Conservation (phyloP, 2,329 filamentous ascomycete genomes). For the Herpotrichia juniperi region DNA sequence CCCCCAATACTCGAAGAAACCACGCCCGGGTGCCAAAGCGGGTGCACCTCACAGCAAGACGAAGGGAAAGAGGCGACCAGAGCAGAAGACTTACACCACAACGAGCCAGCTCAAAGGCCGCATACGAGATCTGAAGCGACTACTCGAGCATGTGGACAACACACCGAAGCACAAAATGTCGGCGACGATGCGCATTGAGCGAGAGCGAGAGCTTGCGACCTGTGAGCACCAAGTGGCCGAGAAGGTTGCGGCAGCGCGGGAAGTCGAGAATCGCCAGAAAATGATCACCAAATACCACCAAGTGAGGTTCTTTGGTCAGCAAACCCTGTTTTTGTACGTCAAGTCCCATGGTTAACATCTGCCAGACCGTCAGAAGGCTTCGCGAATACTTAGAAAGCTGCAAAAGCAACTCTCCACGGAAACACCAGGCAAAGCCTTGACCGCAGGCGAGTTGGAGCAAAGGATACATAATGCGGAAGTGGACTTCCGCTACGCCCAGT, state of each 20-base stretch:
- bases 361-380: slow-evolving; percentile 74
- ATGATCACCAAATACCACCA: slow-evolving; percentile 85
- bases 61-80: slow-evolving; percentile 21
- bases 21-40: slow-evolving; percentile 25
- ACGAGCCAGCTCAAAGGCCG: slow-evolving; percentile 73
- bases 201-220: slow-evolving; percentile 73
- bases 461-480: slow-evolving; percentile 73
- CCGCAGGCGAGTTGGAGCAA: slow-evolving; percentile 58
- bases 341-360: slow-evolving; percentile 16
- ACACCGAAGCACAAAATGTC: slow-evolving; percentile 61
- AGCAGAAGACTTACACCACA: slow-evolving; percentile 32
- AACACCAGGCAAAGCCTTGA: slow-evolving; percentile 56
- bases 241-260: slow-evolving; percentile 51
- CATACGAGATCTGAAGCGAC: slow-evolving; percentile 71
- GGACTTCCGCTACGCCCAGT: slow-evolving; percentile 76
- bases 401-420: slow-evolving; percentile 61
- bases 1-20: slow-evolving; percentile 27
- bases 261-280: slow-evolving; percentile 66
- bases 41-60: slow-evolving; percentile 17
- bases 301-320: slow-evolving; percentile 80
- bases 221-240: slow-evolving; percentile 67
- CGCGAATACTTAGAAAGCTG: slow-evolving; percentile 69
- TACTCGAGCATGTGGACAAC: slow-evolving; percentile 63
- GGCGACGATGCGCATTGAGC: slow-evolving; percentile 69
- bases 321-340: slow-evolving; percentile 1